Base-by-base conservation (phyloP, 1,284 basidiomycete species). In the Ceraceosorus guamensis region DNA sequence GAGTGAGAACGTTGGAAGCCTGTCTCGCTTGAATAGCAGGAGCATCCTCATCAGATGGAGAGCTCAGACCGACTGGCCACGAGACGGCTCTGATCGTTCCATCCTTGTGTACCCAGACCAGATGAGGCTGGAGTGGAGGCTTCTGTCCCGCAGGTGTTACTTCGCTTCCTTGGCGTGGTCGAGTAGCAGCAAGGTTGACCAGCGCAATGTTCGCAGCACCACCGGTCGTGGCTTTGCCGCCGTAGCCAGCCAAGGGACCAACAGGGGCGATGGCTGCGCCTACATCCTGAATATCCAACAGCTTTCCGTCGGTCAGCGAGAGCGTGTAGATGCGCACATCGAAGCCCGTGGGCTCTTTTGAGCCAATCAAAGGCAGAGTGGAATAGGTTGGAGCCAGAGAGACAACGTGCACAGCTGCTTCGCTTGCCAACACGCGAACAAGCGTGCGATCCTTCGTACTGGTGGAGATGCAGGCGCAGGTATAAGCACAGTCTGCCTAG, bases 91-190 rank as follows among this genome's bases (percentile, higher is more conserved):
- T 61, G 35, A 71, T 60, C 14, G 60, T 56, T 32, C 71, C 68
- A 45, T 73, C 69, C 43, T 51, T 63, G 50, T 66, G 64, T 33
- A 70, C 56, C 63, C 66, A 75, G 30, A 67, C 69, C 14, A 75
- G 54, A 57, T 71, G 69, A n/a, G 71, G 62, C 33, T 57, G 44
- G 41, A 43, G 13, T 41, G 18, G 14, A 24, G 41, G 32, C n/a
- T 24, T 14, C 14, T 34, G 14, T 11, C 16, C 45, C 24, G 24
- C 24, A 3, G 24, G 24, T 3, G 24, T 24, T 24, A 24, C 24
- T 24, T 24, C 24, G 24, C 24, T 24, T 24, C 24, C 24, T 24
- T 24, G 24, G 24, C 24, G 24, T 24, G 24, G 24, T 24, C 24
- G 24, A 16, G 30, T 46, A 31, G 46, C 39, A 51, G 44, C 39